These are phyloP conservation scores for Entrophospora sp. DNA, from an alignment of 192 early-diverging fungal species.

Conservation along the genomic window DNA sequence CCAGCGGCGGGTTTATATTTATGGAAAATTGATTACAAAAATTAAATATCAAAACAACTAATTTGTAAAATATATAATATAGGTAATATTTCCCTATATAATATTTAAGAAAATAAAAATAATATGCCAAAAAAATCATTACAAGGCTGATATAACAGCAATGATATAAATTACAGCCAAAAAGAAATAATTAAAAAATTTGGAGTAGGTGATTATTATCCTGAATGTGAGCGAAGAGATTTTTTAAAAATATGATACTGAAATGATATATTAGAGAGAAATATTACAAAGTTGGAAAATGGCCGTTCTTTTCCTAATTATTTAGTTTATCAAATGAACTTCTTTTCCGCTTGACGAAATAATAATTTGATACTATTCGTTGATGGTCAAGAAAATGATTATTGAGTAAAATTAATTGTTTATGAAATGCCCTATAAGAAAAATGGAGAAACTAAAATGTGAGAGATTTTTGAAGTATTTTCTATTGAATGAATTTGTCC, in stretches of 20 bases:
- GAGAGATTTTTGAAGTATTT: neutral
- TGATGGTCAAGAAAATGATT: neutral
- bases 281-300: neutral
- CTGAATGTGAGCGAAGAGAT: neutral
- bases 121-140: neutral
- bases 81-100: too few species aligned
- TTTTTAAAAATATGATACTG: neutral
- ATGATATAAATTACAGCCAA: neutral
- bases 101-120: neutral
- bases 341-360: neutral
- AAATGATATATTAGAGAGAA: neutral
- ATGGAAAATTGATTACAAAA: neutral
- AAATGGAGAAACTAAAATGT: too few species aligned
- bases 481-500: neutral
- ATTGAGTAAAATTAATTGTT: neutral
- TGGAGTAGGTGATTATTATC: neutral
- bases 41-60: too few species aligned
- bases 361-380: neutral
- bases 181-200: neutral
- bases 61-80: too few species aligned
- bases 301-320: neutral
- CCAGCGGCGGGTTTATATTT: neutral
- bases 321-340: neutral
- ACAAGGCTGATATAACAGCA: neutral
- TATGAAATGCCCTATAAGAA: neutral